These are phyloP conservation scores for Botrytis paeoniae DNA, from an alignment of 2,329 filamentous ascomycete genomes.

Conservation along the genomic window DNA sequence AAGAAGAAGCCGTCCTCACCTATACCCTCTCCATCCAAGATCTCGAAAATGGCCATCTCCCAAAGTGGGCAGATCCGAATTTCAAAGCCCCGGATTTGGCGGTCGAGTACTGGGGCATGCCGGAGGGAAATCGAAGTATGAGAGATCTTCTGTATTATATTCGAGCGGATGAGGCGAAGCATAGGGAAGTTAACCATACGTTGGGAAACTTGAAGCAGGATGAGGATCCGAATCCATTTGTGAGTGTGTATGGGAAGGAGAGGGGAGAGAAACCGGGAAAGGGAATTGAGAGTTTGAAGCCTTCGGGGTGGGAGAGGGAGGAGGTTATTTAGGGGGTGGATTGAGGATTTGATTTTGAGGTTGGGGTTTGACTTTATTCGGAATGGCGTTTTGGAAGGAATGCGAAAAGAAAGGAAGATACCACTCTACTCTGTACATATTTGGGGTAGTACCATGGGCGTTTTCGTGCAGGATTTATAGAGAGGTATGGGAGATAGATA, in stretches of 20 bases:
- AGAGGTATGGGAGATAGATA: background rate
- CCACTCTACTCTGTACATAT: conserved; percentile 3
- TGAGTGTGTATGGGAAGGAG: conserved; percentile 73
- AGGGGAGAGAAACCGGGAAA: conserved; percentile 66
- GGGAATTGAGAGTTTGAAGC: conserved; percentile 58
- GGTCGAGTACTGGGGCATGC: conserved; percentile 91
- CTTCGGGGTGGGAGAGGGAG: conserved; percentile 76
- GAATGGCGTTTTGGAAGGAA: background rate
- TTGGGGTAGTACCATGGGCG: background rate
- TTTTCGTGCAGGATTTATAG: background rate
- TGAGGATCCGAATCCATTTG: conserved; percentile 89
- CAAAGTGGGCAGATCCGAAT: conserved; percentile 68
- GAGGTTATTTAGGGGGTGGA: conserved; percentile 60
- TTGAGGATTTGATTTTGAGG: background rate
- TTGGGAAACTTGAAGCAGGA: conserved; percentile 81
- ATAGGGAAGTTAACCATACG: conserved; percentile 93
- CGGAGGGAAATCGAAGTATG: conserved; percentile 78
- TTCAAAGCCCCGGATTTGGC: conserved; percentile 85
- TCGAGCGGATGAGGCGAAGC: conserved; percentile 83
- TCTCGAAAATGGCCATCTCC: conserved; percentile 78
- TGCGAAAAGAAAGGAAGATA: background rate
- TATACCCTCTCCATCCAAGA: conserved; percentile 89
- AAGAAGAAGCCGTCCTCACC: conserved; percentile 94
- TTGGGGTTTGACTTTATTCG: background rate
- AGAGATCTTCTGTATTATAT: conserved; percentile 84